phyloP scores from a whole-genome alignment of 2,329 filamentous ascomycete genomes.

The Pseudopithomyces chartarum region DNA sequence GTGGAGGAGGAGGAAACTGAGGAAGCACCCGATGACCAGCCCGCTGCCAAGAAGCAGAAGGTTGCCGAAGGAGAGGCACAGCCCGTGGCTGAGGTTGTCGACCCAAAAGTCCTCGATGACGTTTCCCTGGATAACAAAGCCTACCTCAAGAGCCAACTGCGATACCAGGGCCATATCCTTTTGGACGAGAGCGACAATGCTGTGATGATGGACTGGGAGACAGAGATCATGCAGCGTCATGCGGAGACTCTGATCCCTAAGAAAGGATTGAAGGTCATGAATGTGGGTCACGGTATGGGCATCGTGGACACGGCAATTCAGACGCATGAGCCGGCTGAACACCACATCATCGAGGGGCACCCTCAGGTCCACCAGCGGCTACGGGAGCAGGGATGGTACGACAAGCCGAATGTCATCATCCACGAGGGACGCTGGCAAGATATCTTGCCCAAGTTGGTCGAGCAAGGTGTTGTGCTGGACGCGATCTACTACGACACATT shows the following conservation, averaged over 20 bases:
- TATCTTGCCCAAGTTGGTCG: constrained; percentile 70
- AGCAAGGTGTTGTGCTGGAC: constrained; percentile 74
- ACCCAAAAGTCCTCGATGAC: constrained; percentile 36
- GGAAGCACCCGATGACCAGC: constrained; percentile 26
- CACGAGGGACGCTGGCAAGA: constrained; percentile 83
- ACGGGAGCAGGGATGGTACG: constrained; percentile 69
- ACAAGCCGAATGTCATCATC: constrained; percentile 63
- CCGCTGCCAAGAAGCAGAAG: constrained; percentile 42
- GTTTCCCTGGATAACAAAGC: constrained; percentile 48
- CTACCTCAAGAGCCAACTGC: constrained; percentile 38
- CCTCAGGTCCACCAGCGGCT: constrained; percentile 74
- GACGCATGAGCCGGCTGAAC: constrained; percentile 66
- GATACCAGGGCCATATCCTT: constrained; percentile 52
- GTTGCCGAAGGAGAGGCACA: constrained; percentile 34
- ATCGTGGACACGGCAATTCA: constrained; percentile 82
- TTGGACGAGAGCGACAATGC: constrained; percentile 78
- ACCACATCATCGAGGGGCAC: constrained; percentile 89
- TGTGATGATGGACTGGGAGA: constrained; percentile 95
- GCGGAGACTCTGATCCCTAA: constrained; percentile 69
- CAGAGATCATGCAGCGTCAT: constrained; percentile 79
- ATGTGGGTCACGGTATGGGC: constrained; percentile 90
- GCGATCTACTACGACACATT: constrained; percentile 59
- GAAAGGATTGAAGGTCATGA: constrained; percentile 72
- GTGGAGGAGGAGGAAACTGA: constrained; percentile 28
- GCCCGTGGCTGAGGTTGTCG: constrained; percentile 27